phyloP scores from a whole-genome alignment of 768 basidiomycete genomes.

The Tulasnella sp. region DNA sequence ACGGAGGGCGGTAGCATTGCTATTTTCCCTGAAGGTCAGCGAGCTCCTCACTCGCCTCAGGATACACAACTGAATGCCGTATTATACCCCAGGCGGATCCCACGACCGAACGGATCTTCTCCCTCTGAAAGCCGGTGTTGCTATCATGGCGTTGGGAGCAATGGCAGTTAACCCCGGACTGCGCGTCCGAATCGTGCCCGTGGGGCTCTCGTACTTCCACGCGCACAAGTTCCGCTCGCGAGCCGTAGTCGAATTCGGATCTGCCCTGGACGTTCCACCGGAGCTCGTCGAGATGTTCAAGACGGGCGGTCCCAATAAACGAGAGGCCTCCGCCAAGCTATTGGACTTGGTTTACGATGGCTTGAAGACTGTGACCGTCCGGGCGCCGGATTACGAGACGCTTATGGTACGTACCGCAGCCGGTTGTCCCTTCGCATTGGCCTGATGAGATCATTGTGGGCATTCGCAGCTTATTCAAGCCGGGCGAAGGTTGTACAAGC shows the following conservation, averaged over 20 bases:
- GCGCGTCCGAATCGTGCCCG: slow-evolving; percentile 81
- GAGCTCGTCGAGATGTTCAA: slow-evolving; percentile 89
- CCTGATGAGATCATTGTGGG: slow-evolving; percentile 25
- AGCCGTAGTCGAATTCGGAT: slow-evolving; percentile 95
- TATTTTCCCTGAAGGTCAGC: slow-evolving; percentile 93
- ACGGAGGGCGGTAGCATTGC: slow-evolving; percentile 88
- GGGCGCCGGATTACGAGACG: slow-evolving; percentile 96
- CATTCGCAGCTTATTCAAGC: slow-evolving; percentile 82
- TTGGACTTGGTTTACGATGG: slow-evolving; percentile 89
- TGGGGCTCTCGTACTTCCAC: slow-evolving; percentile 67
- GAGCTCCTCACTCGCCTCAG: not conserved
- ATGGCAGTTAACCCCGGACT: slow-evolving; percentile 87
- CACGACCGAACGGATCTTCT: slow-evolving; percentile 96
- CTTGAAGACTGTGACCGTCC: slow-evolving; percentile 91
- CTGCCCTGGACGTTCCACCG: slow-evolving; percentile 83
- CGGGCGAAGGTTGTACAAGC: slow-evolving; percentile 86
- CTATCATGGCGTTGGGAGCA: slow-evolving; percentile 96
- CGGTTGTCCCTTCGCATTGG: not conserved
- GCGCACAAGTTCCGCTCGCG: slow-evolving; percentile 85
- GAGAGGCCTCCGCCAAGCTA: slow-evolving; percentile 85
- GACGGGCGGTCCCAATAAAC: slow-evolving; percentile 78
- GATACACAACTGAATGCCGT: not conserved
- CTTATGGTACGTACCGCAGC: slow-evolving; percentile 65
- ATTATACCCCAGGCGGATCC: slow-evolving; percentile 68
- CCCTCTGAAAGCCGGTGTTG: slow-evolving; percentile 95